phyloP scores from a whole-genome alignment of 2,329 filamentous ascomycete genomes.

The Septoria petroselini region DNA sequence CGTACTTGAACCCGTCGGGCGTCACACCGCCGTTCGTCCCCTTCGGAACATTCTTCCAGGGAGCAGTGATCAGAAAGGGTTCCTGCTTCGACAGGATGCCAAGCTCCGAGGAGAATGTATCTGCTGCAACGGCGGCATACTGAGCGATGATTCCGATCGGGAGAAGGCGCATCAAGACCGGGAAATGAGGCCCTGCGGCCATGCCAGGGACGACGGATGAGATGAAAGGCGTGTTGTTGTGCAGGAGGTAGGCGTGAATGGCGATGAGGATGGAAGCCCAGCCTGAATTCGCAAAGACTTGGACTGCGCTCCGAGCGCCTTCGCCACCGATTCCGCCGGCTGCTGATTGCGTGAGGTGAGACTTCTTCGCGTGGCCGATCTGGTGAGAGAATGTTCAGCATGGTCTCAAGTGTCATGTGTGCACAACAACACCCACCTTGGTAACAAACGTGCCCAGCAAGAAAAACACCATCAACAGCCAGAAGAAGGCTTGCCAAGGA shows the following conservation, averaged over 20 bases:
- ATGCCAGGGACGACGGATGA: constrained; percentile 29
- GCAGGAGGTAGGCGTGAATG: constrained; percentile 49
- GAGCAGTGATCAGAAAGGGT: constrained; percentile 83
- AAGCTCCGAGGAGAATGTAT: constrained; percentile 93
- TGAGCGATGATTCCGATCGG: constrained; percentile 51
- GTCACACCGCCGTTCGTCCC: constrained; percentile 96
- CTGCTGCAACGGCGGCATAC: constrained; percentile 86
- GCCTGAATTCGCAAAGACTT: constrained; percentile 86
- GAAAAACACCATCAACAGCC: constrained; percentile 79
- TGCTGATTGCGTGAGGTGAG: constrained; percentile 72
- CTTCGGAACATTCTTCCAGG: constrained; percentile 73
- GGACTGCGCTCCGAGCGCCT: constrained; percentile 76
- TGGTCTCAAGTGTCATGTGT: background rate
- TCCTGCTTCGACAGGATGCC: constrained; percentile 76
- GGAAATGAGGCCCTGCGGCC: constrained; percentile 42
- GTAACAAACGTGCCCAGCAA: constrained; percentile 78
- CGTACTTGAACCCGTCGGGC: constrained; percentile 58
- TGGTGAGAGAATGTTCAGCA: constrained; percentile 38
- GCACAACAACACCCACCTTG: constrained; percentile 54
- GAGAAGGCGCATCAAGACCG: constrained; percentile 40
- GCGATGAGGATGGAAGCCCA: constrained; percentile 66
- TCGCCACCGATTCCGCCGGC: constrained; percentile 73
- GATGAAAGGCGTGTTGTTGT: constrained; percentile 32
- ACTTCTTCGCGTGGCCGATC: constrained; percentile 86
- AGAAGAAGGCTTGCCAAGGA: constrained; percentile 90